phyloP scores from a whole-genome alignment of 2,329 filamentous ascomycete genomes.

The Phaeosphaeria sp. region DNA sequence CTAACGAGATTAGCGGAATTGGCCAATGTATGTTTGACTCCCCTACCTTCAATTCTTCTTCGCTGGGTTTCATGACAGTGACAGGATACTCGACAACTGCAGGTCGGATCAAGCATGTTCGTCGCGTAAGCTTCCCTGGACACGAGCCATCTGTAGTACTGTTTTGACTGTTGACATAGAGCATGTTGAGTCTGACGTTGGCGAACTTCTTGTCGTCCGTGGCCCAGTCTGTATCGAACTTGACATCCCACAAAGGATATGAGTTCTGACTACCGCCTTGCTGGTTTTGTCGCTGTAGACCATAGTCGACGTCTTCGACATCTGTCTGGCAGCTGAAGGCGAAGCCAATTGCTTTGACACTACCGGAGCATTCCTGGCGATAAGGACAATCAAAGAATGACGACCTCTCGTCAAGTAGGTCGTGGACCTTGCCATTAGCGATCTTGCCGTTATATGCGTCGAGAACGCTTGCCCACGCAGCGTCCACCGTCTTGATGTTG shows the following conservation, averaged over 20 bases:
- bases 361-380: slow-evolving; percentile 26
- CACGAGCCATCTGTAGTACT: slow-evolving; percentile 16
- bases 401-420: slow-evolving; percentile 12
- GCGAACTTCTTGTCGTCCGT: slow-evolving; percentile 17
- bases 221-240: slow-evolving; percentile 19
- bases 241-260: slow-evolving; percentile 27
- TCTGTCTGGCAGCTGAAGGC: slow-evolving; percentile 22
- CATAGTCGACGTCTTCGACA: slow-evolving; percentile 24
- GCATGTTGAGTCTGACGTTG: slow-evolving; percentile 25
- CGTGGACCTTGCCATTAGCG: slow-evolving; percentile 32
- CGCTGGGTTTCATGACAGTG: slow-evolving; percentile 29
- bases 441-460: slow-evolving; percentile 30
- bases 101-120: slow-evolving; percentile 24
- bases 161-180: slow-evolving; percentile 23
- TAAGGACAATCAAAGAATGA: slow-evolving; percentile 30
- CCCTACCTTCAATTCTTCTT: slow-evolving; percentile 27
- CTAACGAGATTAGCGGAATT: no score
- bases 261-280: slow-evolving; percentile 5
- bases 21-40: no score
- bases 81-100: slow-evolving; percentile 29
- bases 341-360: slow-evolving; percentile 23
- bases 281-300: slow-evolving; percentile 14
- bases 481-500: slow-evolving; percentile 26
- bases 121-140: slow-evolving; percentile 19
- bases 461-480: slow-evolving; percentile 23